phyloP scores from a whole-genome alignment of 2,329 filamentous ascomycete species.

The Talaromyces amestolkiae region DNA sequence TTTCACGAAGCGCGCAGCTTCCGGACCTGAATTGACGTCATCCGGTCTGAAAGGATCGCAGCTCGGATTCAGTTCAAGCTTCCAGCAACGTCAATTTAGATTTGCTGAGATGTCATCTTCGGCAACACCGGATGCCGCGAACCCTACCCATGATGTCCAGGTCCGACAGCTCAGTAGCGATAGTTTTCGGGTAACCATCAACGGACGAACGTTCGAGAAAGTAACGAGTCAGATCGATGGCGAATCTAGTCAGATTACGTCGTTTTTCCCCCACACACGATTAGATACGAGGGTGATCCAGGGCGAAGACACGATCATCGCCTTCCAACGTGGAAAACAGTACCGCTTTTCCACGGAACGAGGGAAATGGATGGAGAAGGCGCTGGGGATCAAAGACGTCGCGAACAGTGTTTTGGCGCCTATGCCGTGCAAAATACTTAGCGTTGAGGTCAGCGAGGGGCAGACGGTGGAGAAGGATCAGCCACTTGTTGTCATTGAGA shows the following conservation, averaged over 20 bases:
- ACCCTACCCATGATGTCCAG: constrained; percentile 44
- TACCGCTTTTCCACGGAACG: constrained; percentile 55
- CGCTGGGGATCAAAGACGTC: constrained; percentile 75
- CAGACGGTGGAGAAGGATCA: constrained; percentile 81
- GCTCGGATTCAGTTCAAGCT: constrained; percentile 61
- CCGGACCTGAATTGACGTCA: constrained; percentile 27
- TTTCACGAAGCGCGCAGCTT: constrained; percentile 50
- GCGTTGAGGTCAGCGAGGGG: constrained; percentile 82
- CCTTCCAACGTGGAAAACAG: constrained; percentile 70
- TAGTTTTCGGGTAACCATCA: constrained; percentile 51
- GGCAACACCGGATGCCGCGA: constrained; percentile 38
- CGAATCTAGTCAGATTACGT: constrained; percentile 54
- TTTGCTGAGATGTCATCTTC: constrained; percentile 50
- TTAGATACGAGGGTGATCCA: constrained; percentile 74
- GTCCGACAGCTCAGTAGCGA: constrained; percentile 52
- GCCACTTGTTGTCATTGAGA: constrained; percentile 84
- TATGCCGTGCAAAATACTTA: constrained; percentile 95
- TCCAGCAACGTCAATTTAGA: constrained; percentile 62
- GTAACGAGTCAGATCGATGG: constrained; percentile 51
- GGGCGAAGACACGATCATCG: constrained; percentile 54
- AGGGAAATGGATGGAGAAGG: constrained; percentile 83
- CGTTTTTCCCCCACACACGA: constrained; percentile 78
- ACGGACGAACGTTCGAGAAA: constrained; percentile 37
- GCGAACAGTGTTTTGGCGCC: constrained; percentile 83
- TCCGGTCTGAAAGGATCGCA: constrained; percentile 29